Evolutionary conservation across 208 protist genomes (phyloP).

Genomic region (Jaenimonas drosophilae): DNA sequence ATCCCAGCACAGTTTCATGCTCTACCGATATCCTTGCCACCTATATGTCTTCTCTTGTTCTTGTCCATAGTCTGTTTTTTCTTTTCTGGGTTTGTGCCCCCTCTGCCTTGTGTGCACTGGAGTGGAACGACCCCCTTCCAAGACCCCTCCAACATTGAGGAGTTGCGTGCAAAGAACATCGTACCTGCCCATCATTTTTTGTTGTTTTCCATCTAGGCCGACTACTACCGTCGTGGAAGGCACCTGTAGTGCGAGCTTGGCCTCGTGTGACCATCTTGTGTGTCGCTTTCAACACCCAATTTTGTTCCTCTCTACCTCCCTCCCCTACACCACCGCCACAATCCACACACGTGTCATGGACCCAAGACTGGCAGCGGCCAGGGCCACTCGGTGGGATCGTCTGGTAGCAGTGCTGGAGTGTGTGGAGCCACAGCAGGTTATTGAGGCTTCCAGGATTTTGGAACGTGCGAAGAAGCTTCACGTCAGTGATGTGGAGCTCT

Average conservation of each 20-base stretch:
- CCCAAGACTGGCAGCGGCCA: conserved; percentile 3
- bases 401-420: conserved; percentile 31
- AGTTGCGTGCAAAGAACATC: too few relatives aligned
- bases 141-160: too few relatives aligned
- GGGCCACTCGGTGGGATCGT: conserved; percentile 39
- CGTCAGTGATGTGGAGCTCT: conserved; percentile 31
- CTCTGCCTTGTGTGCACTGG: too few relatives aligned
- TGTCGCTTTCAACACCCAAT: background rate
- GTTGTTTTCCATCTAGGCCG: background rate
- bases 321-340: background rate
- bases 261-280: background rate
- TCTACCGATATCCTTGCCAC: too few relatives aligned
- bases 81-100: too few relatives aligned
- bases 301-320: background rate
- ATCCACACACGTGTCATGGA: conserved; percentile 10
- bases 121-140: too few relatives aligned
- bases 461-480: conserved; percentile 24
- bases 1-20: too few relatives aligned
- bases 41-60: too few relatives aligned
- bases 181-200: background rate
- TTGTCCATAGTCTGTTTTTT: background rate
- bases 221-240: background rate
- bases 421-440: conserved; percentile 32
- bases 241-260: background rate
- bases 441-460: conserved; percentile 37